A percentile compares a stretch with the other conserved stretches of the same genome.
Evolutionary conservation across 2,329 filamentous ascomycete species (phyloP).

Genomic region (Podosphaera fusca): DNA sequence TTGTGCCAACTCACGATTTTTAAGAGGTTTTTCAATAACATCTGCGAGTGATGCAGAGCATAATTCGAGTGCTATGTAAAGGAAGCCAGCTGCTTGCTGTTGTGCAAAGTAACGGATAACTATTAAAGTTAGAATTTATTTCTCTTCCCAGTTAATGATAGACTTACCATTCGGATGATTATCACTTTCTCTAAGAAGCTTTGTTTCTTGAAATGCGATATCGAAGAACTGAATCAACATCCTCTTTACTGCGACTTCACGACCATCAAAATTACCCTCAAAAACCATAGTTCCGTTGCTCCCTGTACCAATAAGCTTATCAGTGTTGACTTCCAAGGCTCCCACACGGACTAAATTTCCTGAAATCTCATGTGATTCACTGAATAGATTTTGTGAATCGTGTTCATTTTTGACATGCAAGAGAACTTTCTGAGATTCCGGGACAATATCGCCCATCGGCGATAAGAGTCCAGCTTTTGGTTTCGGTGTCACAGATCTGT

Average conservation of each 20-base stretch:
- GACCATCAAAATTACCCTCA: slow-evolving; percentile 78
- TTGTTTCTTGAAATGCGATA: slow-evolving; percentile 83
- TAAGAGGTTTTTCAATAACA: slow-evolving; percentile 53
- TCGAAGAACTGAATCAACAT: slow-evolving; percentile 95
- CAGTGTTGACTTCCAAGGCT: slow-evolving; percentile 38
- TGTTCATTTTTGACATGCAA: slow-evolving; percentile 30
- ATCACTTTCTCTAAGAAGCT: slow-evolving; percentile 73
- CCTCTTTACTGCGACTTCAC: slow-evolving; percentile 83
- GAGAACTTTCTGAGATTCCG: slow-evolving; percentile 22
- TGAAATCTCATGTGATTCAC: slow-evolving; percentile 35
- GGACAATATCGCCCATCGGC: not conserved
- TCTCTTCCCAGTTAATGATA: not conserved
- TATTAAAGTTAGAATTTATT: slow-evolving; percentile 16
- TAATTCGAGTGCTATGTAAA: slow-evolving; percentile 88
- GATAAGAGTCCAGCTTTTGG: slow-evolving; percentile 3
- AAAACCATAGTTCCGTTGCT: slow-evolving; percentile 97
- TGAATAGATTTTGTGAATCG: slow-evolving; percentile 33
- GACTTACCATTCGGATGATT: slow-evolving; percentile 61
- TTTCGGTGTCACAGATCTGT: slow-evolving; percentile 4
- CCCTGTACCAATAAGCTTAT: slow-evolving; percentile 46
- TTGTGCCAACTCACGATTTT: slow-evolving; percentile 44
- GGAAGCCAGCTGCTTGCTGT: slow-evolving; percentile 66
- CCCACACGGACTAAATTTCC: slow-evolving; percentile 37
- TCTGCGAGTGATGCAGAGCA: slow-evolving; percentile 88
- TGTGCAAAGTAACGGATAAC: slow-evolving; percentile 94